Percentiles rank a stretch among this genome's conserved stretches.
Evolutionary conservation across 2,329 filamentous ascomycete species (phyloP).

Genomic region (Colletotrichum sublineola): DNA sequence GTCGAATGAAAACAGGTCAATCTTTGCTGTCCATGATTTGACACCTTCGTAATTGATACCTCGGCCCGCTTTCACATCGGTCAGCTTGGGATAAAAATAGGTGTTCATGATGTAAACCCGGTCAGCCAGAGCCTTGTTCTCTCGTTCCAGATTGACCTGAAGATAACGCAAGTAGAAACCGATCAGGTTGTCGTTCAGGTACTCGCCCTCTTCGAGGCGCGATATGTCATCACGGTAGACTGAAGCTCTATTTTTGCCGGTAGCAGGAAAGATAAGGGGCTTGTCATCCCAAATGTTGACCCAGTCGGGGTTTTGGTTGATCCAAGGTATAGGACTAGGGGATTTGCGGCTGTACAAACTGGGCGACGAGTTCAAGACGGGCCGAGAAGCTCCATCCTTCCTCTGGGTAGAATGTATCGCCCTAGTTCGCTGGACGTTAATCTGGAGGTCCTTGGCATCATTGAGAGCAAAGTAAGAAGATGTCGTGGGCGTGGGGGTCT

Average conservation of each 20-base stretch:
- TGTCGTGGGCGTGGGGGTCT: background rate
- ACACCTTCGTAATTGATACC: slow-evolving; percentile 88
- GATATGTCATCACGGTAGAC: slow-evolving; percentile 80
- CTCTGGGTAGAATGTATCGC: slow-evolving; percentile 7
- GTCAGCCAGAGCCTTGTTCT: slow-evolving; percentile 67
- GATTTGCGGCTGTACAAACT: slow-evolving; percentile 36
- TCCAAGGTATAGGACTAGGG: slow-evolving; percentile 59
- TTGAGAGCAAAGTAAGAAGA: background rate
- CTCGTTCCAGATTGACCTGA: slow-evolving; percentile 69
- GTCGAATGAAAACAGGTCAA: slow-evolving; percentile 87
- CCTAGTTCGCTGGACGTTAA: background rate
- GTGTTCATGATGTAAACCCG: slow-evolving; percentile 92
- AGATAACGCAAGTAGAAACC: slow-evolving; percentile 87
- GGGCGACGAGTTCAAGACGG: background rate
- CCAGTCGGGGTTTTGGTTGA: slow-evolving; percentile 65
- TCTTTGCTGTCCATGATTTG: slow-evolving; percentile 86
- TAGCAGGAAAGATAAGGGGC: slow-evolving; percentile 72
- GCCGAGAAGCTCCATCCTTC: slow-evolving; percentile 15
- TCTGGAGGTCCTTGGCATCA: background rate
- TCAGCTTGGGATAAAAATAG: slow-evolving; percentile 88
- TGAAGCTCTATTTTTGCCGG: slow-evolving; percentile 71
- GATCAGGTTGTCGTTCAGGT: slow-evolving; percentile 93
- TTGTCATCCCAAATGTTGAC: slow-evolving; percentile 62
- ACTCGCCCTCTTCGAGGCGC: slow-evolving; percentile 85
- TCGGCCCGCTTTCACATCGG: slow-evolving; percentile 65